Evolutionary conservation across 805 yeast species (phyloP), one percentile per base, ranked within the genome.

Genomic region (Suhomyces kilbournensis): DNA sequence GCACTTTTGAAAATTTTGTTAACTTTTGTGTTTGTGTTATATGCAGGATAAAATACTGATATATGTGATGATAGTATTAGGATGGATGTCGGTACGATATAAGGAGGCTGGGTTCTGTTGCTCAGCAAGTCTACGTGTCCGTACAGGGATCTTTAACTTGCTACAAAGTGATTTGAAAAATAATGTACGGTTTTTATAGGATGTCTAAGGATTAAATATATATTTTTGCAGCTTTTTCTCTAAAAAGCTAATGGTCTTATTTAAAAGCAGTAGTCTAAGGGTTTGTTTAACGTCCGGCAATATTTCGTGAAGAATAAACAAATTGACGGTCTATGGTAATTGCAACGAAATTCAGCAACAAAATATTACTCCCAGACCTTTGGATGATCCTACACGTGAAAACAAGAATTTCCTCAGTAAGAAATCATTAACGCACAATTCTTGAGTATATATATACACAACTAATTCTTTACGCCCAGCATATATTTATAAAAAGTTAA

Each of bases 1-100:
- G n/a, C 23, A 20, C 10, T 43, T 20, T 39, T 43, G 51, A 49
- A 49, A 49, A 49, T 23, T 49, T 49, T 49, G 51, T 49, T 49
- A 44, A 49, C 44, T 32, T 48, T 38, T 38, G 42, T 38, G 25
- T 19, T 39, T n/a, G 20, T 3, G 3, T 32, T 42, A 30, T 48
- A 30, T 48, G 25, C 50, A 42, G 50, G 50, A n/a, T 3, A 19
- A 1, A 12, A 7, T 10, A 10, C 14, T 15, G 44, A n/a, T 14
- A 14, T 17, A 40, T 7, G 9, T 26, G 35, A 15, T 44, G 47
- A 22, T 20, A 26, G 15, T 44, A 38, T 23, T 20, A 26, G 15
- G 35, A 8, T 4, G 19, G 23, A 2, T 0, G 23, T 7, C 10
- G 19, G 12, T 32, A 30, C 40, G 9, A 17, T 17, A 17, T 15